These are phyloP conservation scores for Climacium dendroides DNA, from an alignment of 225 moss, liverwort and hornwort species.

Conservation along the genomic window DNA sequence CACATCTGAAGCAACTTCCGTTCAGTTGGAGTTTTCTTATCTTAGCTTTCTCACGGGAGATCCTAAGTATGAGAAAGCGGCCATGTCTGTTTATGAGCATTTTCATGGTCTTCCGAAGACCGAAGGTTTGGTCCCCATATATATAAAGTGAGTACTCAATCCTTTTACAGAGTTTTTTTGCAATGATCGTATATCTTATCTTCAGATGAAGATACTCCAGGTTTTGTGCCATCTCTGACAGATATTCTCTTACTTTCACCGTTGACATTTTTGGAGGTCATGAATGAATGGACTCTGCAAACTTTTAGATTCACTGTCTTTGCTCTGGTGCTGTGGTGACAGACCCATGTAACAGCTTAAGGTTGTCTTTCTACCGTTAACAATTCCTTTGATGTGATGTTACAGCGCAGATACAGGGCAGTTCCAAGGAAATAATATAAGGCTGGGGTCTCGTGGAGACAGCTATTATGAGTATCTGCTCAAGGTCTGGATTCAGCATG, in stretches of 20 bases:
- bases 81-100: constrained; percentile 83
- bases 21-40: constrained; percentile 94
- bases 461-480: constrained; percentile 98
- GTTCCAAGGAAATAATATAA: constrained; percentile 75
- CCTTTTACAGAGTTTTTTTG: neutral
- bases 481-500: constrained; percentile 98
- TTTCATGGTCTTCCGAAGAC: constrained; percentile 70
- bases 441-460: constrained; percentile 93
- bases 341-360: neutral
- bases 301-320: neutral
- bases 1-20: constrained; percentile 79
- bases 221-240: neutral
- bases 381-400: neutral
- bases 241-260: neutral
- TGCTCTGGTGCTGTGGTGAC: neutral
- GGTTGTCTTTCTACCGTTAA: neutral
- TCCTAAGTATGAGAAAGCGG: constrained; percentile 66
- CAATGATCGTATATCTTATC: neutral
- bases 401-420: constrained; percentile 74
- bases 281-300: neutral
- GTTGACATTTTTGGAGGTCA: neutral
- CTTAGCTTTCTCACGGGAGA: constrained; percentile 76
- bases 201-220: neutral
- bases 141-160: constrained; percentile 52
- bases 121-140: constrained; percentile 91